A percentile compares a stretch with the other conserved stretches of the same genome.
These are phyloP conservation scores for Pythium utonaiense DNA, from an alignment of 352 stramenopile species.

Conservation along the genomic window DNA sequence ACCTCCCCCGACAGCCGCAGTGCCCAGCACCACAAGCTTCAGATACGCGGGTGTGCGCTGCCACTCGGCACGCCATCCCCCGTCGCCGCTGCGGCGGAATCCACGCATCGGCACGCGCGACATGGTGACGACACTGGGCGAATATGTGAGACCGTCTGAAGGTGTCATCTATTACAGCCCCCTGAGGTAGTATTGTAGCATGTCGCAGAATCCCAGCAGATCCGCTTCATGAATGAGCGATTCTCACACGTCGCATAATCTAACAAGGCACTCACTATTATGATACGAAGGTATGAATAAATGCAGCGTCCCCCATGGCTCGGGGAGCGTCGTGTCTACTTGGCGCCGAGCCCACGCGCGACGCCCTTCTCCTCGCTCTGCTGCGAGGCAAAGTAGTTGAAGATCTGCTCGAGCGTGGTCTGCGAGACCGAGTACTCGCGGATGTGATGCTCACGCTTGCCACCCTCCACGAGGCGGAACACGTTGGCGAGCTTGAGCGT, in stretches of 20 bases:
- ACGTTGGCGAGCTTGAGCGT: slow-evolving; percentile 35
- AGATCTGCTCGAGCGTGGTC: slow-evolving; percentile 82
- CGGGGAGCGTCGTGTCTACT: too few species aligned
- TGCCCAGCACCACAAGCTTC: slow-evolving; percentile 27
- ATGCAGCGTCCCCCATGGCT: too few species aligned
- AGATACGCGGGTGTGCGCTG: slow-evolving; percentile 33
- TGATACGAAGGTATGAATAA: background rate
- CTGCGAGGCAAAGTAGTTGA: slow-evolving; percentile 70
- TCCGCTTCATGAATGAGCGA: too few species aligned
- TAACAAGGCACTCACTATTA: too few species aligned
- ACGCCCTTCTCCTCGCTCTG: slow-evolving; percentile 39
- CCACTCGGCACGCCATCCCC: slow-evolving; percentile 32
- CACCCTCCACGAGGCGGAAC: slow-evolving; percentile 48
- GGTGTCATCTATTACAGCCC: background rate
- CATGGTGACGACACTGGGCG: background rate
- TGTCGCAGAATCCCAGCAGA: too few species aligned
- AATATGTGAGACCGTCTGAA: background rate
- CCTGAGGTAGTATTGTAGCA: background rate
- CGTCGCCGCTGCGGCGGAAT: background rate
- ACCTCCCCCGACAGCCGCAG: slow-evolving; percentile 26
- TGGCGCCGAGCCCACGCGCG: slow-evolving; percentile 19
- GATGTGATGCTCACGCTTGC: slow-evolving; percentile 43
- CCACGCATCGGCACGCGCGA: background rate
- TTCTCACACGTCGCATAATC: too few species aligned
- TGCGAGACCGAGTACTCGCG: slow-evolving; percentile 65